These are phyloP conservation scores for Nemania abortiva DNA, from an alignment of 2,329 filamentous ascomycete genomes.

Conservation along the genomic window DNA sequence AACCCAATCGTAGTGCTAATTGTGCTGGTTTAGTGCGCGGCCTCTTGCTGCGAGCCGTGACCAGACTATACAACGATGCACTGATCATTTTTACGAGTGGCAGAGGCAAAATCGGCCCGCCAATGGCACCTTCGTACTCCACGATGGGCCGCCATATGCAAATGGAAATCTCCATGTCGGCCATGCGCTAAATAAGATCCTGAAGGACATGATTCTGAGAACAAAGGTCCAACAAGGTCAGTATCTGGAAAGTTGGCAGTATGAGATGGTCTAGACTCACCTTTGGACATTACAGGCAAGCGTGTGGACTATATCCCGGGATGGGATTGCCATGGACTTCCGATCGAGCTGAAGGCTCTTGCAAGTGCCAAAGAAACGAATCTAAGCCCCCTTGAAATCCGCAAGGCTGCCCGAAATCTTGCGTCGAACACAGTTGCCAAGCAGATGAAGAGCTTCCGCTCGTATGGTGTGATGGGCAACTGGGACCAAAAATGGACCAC, in stretches of 20 bases:
- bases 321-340: conserved; percentile 98
- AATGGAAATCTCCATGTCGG: conserved; percentile 93
- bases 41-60: conserved; percentile 63
- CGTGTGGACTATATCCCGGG: conserved; percentile 87
- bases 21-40: conserved; percentile 59
- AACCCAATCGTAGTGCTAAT: conserved; percentile 39
- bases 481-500: conserved; percentile 83
- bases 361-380: conserved; percentile 60
- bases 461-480: conserved; percentile 83
- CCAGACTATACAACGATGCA: conserved; percentile 78
- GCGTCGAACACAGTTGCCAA: conserved; percentile 76
- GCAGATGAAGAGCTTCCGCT: conserved; percentile 79
- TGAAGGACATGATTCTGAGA: conserved; percentile 93
- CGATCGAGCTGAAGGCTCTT: conserved; percentile 95
- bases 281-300: conserved; percentile 58
- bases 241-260: conserved; percentile 18
- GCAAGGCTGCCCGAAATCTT: conserved; percentile 72
- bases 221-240: conserved; percentile 78
- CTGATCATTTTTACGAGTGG: conserved; percentile 91
- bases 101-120: conserved; percentile 71
- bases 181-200: conserved; percentile 95
- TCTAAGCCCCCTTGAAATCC: conserved; percentile 69
- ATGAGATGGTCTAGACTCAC: conserved; percentile 26
- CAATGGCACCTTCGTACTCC: conserved; percentile 78
- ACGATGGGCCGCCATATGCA: conserved; percentile 97